A percentile compares a stretch with the other conserved stretches of the same genome.
phyloP scores from a whole-genome alignment of 495 filamentous ascomycete genomes.

The Annulohypoxylon maeteangense region DNA sequence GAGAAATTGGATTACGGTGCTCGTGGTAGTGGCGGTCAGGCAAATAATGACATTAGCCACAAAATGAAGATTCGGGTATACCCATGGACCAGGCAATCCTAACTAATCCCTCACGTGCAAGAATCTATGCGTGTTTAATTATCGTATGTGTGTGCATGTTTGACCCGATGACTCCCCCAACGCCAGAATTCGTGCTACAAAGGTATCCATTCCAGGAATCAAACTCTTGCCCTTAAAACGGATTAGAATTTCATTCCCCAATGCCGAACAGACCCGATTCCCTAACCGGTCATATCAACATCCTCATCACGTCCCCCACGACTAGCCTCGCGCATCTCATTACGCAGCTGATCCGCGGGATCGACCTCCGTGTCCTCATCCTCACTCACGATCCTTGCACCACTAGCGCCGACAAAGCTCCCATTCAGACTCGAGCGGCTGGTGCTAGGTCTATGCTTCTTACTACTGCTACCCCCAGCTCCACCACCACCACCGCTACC shows the following conservation, averaged over 20 bases:
- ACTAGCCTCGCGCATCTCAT: conserved; percentile 58
- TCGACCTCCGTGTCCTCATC: conserved; percentile 45
- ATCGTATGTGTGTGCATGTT: background rate
- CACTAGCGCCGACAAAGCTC: conserved; percentile 45
- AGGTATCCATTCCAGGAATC: background rate
- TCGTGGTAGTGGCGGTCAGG: conserved; percentile 1
- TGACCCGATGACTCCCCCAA: background rate
- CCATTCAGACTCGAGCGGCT: conserved; percentile 41
- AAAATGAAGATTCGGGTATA: conserved; percentile 38
- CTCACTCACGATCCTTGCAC: conserved; percentile 41
- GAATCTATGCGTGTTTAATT: background rate
- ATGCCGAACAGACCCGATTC: background rate
- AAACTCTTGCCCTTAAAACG: too few relatives aligned
- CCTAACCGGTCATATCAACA: conserved; percentile 67
- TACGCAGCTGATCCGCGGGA: conserved; percentile 56
- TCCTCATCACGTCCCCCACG: conserved; percentile 51
- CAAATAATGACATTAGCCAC: conserved; percentile 11
- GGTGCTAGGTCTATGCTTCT: conserved; percentile 42
- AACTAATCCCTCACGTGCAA: conserved; percentile 2
- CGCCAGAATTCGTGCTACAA: background rate
- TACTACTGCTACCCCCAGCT: conserved; percentile 12
- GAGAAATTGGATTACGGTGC: background rate
- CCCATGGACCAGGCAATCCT: conserved; percentile 37
- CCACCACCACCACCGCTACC: background rate
- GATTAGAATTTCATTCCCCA: too few relatives aligned